Conservation (phyloP, 306 rosid species). For the Echinosophora koreensis region DNA sequence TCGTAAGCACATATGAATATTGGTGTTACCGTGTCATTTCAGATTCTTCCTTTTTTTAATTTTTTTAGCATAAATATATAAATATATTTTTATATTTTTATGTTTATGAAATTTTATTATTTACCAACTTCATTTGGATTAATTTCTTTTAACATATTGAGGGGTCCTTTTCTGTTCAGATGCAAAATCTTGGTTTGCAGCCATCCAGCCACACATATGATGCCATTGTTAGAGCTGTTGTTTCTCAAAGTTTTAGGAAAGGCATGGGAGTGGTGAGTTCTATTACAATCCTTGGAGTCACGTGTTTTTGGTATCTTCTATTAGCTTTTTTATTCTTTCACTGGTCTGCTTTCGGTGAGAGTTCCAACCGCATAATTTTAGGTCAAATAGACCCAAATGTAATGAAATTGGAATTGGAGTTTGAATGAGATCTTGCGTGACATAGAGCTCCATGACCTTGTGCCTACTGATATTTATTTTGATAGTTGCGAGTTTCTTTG, state of each 20-base stretch:
- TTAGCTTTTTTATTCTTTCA: background rate
- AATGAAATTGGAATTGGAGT: slow-evolving; percentile 44
- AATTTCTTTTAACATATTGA: slow-evolving; percentile 50
- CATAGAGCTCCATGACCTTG: slow-evolving; percentile 22
- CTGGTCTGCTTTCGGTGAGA: slow-evolving; percentile 15
- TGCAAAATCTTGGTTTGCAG: slow-evolving; percentile 77
- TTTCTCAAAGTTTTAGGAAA: slow-evolving; percentile 56
- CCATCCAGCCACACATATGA: slow-evolving; percentile 69
- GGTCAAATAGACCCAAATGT: slow-evolving; percentile 13
- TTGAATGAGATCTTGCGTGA: slow-evolving; percentile 34
- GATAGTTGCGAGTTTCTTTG: slow-evolving; percentile 15
- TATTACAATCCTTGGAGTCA: slow-evolving; percentile 27
- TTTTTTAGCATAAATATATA: slow-evolving; percentile 23
- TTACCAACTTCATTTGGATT: slow-evolving; percentile 42
- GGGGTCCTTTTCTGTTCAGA: slow-evolving; percentile 46
- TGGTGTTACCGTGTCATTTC: slow-evolving; percentile 21
- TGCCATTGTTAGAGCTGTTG: slow-evolving; percentile 69
- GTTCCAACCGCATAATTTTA: slow-evolving; percentile 7
- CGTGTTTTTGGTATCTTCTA: slow-evolving; percentile 27
- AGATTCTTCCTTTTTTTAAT: slow-evolving; percentile 1
- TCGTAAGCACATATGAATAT: slow-evolving; percentile 16
- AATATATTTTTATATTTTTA: too few species aligned
- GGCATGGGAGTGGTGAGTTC: slow-evolving; percentile 73
- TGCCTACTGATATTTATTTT: slow-evolving; percentile 30
- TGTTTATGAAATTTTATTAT: slow-evolving; percentile 27